phyloP scores from a whole-genome alignment of 495 filamentous ascomycete genomes.

The Neurospora sp. region DNA sequence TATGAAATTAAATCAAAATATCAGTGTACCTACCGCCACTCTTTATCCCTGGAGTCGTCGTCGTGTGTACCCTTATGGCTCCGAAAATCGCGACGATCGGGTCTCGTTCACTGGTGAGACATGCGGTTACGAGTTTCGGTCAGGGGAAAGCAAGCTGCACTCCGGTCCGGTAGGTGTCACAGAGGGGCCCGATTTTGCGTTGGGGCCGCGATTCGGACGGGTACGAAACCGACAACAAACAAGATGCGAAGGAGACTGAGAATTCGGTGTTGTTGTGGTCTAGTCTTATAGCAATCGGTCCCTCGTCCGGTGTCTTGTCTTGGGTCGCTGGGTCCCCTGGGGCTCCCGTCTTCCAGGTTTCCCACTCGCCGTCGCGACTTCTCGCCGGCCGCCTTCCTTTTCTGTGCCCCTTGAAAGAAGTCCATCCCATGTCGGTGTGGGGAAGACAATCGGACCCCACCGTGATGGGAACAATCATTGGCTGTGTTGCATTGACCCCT shows the following conservation, averaged over 20 bases:
- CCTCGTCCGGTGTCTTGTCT: background rate
- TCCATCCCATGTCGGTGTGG: background rate
- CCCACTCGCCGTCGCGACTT: background rate
- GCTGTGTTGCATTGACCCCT: background rate
- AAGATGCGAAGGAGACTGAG: no score
- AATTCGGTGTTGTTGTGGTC: no score
- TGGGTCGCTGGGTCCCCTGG: background rate
- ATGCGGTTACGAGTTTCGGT: constrained; percentile 2
- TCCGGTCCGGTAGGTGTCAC: background rate
- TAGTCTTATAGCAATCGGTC: background rate
- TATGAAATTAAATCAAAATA: background rate
- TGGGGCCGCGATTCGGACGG: background rate
- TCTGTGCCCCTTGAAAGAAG: background rate
- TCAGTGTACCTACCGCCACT: background rate
- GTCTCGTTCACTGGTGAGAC: constrained; percentile 4
- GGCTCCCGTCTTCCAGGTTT: background rate
- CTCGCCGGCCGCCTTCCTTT: constrained; percentile 9
- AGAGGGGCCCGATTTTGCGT: background rate
- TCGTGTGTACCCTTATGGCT: background rate
- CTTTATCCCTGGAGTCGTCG: background rate
- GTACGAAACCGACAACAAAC: background rate
- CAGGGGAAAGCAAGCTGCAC: background rate
- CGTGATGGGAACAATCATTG: background rate
- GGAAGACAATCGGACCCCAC: constrained; percentile 1
- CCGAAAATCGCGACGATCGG: background rate